Conservation (phyloP, 108 stramenopile species). For the Halocafeteria seosinensis region DNA sequence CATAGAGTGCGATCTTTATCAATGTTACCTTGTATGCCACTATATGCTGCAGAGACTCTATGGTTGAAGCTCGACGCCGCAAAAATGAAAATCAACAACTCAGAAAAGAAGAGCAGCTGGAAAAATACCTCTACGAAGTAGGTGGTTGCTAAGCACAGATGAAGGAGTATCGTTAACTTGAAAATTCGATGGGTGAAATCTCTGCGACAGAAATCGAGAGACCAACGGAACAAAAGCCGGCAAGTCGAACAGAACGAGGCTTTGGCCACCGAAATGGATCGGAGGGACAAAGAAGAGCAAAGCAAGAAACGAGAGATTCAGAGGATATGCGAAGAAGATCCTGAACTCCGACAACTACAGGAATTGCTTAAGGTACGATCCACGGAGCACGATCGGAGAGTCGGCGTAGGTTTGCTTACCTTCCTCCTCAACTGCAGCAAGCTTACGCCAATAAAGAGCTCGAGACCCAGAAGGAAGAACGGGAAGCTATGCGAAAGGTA, state of each 20-base stretch:
- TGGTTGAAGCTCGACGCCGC: too few species aligned
- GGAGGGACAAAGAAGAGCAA: not conserved
- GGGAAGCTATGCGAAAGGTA: not conserved
- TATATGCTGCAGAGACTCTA: too few species aligned
- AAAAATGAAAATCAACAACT: too few species aligned
- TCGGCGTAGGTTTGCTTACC: not conserved
- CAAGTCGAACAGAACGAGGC: not conserved
- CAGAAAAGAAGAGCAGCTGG: too few species aligned
- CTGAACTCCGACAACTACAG: conserved; percentile 4
- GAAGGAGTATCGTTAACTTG: too few species aligned
- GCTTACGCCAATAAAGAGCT: not conserved
- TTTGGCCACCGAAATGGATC: conserved; percentile 2
- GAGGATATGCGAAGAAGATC: conserved; percentile 1
- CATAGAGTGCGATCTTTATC: too few species aligned
- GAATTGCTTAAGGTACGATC: not conserved
- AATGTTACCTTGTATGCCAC: too few species aligned
- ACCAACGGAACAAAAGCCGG: not conserved
- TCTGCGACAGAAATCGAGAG: too few species aligned
- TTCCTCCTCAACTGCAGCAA: not conserved
- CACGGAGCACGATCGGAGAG: too few species aligned
- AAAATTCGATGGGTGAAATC: too few species aligned
- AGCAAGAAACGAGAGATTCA: not conserved
- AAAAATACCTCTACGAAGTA: too few species aligned
- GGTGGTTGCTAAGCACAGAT: too few species aligned
- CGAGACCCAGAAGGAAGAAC: not conserved